A percentile compares a stretch with the other conserved stretches of the same genome.
phyloP scores from a whole-genome alignment of 1,139 yeast genomes.

The Wickerhamomyces sp. region DNA sequence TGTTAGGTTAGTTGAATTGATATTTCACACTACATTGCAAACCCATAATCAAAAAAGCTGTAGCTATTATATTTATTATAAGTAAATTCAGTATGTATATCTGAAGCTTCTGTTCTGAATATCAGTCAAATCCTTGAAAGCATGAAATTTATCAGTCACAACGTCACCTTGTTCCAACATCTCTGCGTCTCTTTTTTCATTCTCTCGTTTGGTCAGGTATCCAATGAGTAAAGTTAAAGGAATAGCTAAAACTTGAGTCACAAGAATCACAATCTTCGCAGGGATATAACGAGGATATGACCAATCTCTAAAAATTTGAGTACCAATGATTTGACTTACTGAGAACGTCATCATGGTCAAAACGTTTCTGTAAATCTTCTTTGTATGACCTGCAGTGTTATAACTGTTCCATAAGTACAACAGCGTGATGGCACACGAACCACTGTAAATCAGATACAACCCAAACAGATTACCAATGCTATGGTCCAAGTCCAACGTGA shows the following conservation, averaged over 20 bases:
- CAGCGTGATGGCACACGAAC: conserved; percentile 36
- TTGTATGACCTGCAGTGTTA: conserved; percentile 36
- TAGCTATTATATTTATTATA: too few species aligned
- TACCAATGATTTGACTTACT: conserved; percentile 36
- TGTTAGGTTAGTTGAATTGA: not conserved
- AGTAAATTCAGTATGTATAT: conserved; percentile 25
- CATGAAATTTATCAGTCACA: conserved; percentile 29
- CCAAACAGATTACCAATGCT: conserved; percentile 38
- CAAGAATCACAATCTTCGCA: conserved; percentile 47
- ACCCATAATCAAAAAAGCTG: too few species aligned
- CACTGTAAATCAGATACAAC: conserved; percentile 32
- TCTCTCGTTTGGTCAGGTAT: conserved; percentile 28
- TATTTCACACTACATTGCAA: too few species aligned
- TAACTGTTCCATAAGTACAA: conserved; percentile 32
- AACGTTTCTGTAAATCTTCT: conserved; percentile 34
- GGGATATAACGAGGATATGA: conserved; percentile 37
- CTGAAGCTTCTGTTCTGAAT: conserved; percentile 43
- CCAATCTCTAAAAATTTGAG: conserved; percentile 35
- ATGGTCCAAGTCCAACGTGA: conserved; percentile 32
- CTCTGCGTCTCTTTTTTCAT: conserved; percentile 24
- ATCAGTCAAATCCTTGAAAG: conserved; percentile 47
- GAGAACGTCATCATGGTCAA: conserved; percentile 35
- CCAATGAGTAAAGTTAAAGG: conserved; percentile 21
- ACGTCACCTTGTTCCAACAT: conserved; percentile 20
- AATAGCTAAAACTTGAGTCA: conserved; percentile 30